Evolutionary conservation across 1,284 basidiomycete genomes (phyloP).

Genomic region (Leccinum huronense): DNA sequence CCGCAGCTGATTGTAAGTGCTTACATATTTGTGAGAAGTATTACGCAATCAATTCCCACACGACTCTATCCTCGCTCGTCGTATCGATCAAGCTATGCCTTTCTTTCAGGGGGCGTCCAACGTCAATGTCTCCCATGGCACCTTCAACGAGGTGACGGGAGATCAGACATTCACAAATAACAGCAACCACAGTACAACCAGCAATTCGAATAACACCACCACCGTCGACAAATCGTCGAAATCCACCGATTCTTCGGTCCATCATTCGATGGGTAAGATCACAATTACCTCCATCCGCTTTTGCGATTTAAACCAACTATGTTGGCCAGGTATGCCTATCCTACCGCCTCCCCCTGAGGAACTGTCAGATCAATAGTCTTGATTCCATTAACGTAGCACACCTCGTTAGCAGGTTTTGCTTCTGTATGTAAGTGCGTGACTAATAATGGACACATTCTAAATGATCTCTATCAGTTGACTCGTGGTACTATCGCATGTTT

Average conservation of each 20-base stretch:
- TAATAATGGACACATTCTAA: constrained; percentile 1
- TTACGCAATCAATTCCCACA: constrained; percentile 7
- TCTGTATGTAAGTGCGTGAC: constrained; percentile 7
- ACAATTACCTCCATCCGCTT: background rate
- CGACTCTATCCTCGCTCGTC: background rate
- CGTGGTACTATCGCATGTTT: background rate
- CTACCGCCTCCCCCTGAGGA: constrained; percentile 11
- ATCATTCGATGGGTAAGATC: constrained; percentile 28
- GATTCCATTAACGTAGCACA: background rate
- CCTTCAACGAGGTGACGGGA: constrained; percentile 25
- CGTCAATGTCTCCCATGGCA: constrained; percentile 21
- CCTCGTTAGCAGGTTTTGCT: background rate
- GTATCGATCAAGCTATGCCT: constrained; percentile 17
- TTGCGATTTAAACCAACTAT: background rate
- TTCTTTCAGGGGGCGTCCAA: constrained; percentile 28
- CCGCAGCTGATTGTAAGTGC: constrained; percentile 16
- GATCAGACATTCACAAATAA: constrained; percentile 24
- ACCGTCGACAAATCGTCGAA: constrained; percentile 19
- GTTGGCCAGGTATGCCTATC: constrained; percentile 13
- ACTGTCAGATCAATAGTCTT: constrained; percentile 5
- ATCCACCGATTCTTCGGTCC: constrained; percentile 28
- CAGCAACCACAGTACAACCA: constrained; percentile 19
- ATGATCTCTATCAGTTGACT: background rate
- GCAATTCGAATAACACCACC: constrained; percentile 26
- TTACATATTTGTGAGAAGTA: constrained; percentile 8